Percentiles rank a stretch among this genome's conserved stretches.
phyloP scores from a whole-genome alignment of 1,284 basidiomycete species.

The Ustilago sp. region DNA sequence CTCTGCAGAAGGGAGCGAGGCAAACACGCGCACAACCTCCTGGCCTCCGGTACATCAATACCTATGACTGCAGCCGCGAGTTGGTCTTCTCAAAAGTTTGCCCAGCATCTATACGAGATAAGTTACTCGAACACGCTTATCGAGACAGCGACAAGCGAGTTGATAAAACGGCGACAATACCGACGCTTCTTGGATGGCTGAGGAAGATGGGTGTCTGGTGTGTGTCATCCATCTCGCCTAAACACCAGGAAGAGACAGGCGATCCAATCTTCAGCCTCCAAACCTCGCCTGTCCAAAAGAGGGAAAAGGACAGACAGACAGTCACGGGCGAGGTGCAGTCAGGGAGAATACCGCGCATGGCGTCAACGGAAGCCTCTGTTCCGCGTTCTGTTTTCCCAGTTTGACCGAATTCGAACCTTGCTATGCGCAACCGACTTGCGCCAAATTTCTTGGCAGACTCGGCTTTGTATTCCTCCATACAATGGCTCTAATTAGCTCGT shows the following conservation, averaged over 20 bases:
- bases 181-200: background rate
- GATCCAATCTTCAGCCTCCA: constrained; percentile 5
- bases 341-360: background rate
- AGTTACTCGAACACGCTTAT: background rate
- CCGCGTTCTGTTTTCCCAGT: background rate
- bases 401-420: constrained; percentile 12
- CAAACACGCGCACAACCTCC: background rate
- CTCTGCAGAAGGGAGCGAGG: background rate
- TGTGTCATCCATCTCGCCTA: background rate
- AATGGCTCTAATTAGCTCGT: background rate
- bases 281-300: background rate
- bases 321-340: background rate
- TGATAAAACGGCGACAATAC: constrained; percentile 2
- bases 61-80: background rate
- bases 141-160: background rate
- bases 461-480: background rate
- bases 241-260: constrained; percentile 1
- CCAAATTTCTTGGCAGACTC: constrained; percentile 20
- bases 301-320: background rate
- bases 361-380: constrained; percentile 9
- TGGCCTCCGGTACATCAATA: background rate
- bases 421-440: constrained; percentile 13
- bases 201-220: background rate
- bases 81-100: background rate
- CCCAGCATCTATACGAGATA: background rate